Evolutionary conservation across 2,329 filamentous ascomycete genomes (phyloP).

Genomic region (Hymenotorrendiella dingleyae): DNA sequence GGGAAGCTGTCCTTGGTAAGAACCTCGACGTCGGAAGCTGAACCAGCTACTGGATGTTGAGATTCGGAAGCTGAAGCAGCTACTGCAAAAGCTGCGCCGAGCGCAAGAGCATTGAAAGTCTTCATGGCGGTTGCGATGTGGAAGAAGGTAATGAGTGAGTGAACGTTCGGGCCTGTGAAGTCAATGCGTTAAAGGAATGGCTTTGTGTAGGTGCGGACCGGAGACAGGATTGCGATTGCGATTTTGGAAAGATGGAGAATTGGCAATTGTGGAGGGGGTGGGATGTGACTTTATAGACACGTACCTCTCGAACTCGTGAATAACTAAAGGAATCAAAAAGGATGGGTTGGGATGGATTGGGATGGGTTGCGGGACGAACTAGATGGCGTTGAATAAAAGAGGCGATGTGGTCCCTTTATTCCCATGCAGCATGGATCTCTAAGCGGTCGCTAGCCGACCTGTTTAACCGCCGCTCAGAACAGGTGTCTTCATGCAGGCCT

Average conservation of each 20-base stretch:
- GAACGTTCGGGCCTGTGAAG: slow-evolving; percentile 11
- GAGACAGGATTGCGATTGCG: slow-evolving; percentile 6
- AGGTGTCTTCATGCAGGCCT: slow-evolving; percentile 10
- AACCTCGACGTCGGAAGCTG: slow-evolving; percentile 75
- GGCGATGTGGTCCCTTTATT: slow-evolving; percentile 24
- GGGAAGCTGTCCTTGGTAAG: slow-evolving; percentile 84
- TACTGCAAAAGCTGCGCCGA: slow-evolving; percentile 36
- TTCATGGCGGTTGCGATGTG: slow-evolving; percentile 24
- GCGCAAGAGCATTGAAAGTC: slow-evolving; percentile 27
- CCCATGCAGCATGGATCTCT: not conserved
- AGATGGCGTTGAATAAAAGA: slow-evolving; percentile 9
- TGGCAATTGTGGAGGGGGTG: not conserved
- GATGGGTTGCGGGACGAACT: not conserved
- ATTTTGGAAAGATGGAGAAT: not conserved
- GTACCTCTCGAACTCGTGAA: slow-evolving; percentile 9
- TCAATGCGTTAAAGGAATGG: slow-evolving; percentile 5
- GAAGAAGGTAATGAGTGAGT: slow-evolving; percentile 1
- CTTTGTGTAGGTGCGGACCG: slow-evolving; percentile 5
- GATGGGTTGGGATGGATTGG: too few species aligned
- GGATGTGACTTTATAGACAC: slow-evolving; percentile 1
- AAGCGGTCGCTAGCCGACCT: not conserved
- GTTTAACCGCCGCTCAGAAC: slow-evolving; percentile 7
- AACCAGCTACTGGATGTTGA: slow-evolving; percentile 53
- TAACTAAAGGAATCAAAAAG: slow-evolving; percentile 6
- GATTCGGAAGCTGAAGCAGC: slow-evolving; percentile 57